A percentile compares a stretch with the other conserved stretches of the same genome.
phyloP scores from a whole-genome alignment of 2,329 filamentous ascomycete genomes.

The Tolypocladium guangdongense region DNA sequence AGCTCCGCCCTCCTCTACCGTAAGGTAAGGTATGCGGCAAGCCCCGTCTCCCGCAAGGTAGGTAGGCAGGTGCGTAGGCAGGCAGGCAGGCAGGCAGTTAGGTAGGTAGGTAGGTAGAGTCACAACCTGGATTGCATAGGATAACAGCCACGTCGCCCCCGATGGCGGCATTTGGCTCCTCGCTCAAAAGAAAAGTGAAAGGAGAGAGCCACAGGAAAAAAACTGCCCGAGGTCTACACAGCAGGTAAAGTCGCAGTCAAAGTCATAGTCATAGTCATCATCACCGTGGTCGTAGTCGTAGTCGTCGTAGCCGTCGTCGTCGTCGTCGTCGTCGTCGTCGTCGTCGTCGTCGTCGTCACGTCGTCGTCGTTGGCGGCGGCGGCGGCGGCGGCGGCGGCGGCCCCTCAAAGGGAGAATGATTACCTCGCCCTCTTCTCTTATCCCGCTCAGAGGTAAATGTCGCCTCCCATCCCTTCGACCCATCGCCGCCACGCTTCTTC shows the following conservation, averaged over 20 bases:
- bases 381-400: not conserved
- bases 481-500: constrained; percentile 80
- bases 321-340: not conserved
- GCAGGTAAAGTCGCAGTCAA: not conserved
- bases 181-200: not conserved
- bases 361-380: not conserved
- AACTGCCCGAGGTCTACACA: not conserved
- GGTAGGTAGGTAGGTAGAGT: not conserved
- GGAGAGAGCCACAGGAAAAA: not conserved
- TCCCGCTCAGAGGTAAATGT: constrained; percentile 62
- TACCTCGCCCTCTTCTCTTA: not conserved
- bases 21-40: not conserved
- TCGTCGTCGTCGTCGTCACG: not conserved
- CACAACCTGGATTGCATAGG: too few species aligned
- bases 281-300: not conserved
- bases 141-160: not conserved
- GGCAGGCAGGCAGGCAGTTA: not conserved
- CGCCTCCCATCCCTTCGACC: constrained; percentile 77
- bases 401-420: not conserved
- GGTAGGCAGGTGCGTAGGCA: not conserved
- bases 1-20: not conserved
- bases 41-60: not conserved
- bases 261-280: not conserved
- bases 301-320: constrained; percentile 1
- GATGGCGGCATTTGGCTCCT: not conserved